Base-by-base conservation (phyloP, 2,329 filamentous ascomycete genomes). In the Neofusicoccum umdonicola region DNA sequence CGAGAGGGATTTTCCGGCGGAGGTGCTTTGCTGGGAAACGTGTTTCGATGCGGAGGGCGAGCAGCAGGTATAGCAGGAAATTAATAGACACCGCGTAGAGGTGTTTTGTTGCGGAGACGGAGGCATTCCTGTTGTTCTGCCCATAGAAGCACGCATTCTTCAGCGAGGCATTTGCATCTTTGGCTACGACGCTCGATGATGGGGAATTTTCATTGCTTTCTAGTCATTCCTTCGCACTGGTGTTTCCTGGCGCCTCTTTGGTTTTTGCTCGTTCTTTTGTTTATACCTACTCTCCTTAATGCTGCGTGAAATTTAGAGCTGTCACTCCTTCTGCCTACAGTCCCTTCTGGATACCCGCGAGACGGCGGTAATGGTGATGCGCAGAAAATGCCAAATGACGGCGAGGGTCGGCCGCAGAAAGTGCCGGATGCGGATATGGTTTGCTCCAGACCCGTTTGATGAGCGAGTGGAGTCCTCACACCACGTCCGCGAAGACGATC, bases 1-100 rank as follows among this genome's bases (percentile, higher is more conserved):
- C 1, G 79, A 78, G 50, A 74, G 74, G 52, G 81, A 83, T 65
- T 82, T 76, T 68, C 78, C 69, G 54, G 77, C 70, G 65, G 78
- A 76, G 69, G 78, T 76, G 45, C 74, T 77, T 39, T 78, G 73
- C 74, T 82, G 81, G 79, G 80, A 78, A 73, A 79, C 73, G 54
- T 81, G 74, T 65, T 83, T 81, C 63, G 81, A 83, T 66, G 76
- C 74, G 15, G 77, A 78, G 69, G 65, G 58, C 42, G 64, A 62
- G 11, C 39, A 22, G 57, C 58, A 50, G 47, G 63, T 54, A 19
- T 64, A 57, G 19, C 35, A 31, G 22, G 60, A 13, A 37, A 44
- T 39, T 47, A 37, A 37, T 45, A 48, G 27, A 34, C 34, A 27
- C 34, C 34, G 22, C 13, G 15, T 31, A 41, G 19, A 31, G 9